Base-by-base conservation (phyloP, 2,329 filamentous ascomycete species). In the Xylaria sp. region DNA sequence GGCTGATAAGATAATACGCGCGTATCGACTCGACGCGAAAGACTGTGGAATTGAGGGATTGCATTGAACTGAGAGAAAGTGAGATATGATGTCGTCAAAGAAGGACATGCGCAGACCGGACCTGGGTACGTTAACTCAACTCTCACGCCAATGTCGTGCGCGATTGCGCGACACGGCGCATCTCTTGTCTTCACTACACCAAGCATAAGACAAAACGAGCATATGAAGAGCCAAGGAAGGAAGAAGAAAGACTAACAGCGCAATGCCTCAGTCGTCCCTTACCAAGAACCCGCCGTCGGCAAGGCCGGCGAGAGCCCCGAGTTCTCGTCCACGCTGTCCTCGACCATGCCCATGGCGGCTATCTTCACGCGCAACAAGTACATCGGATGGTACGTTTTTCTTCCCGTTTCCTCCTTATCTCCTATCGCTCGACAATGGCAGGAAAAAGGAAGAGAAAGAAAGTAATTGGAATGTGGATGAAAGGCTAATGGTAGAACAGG, bases 341-440 rank as follows among this genome's bases (percentile, higher is more conserved):
- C 88, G 71, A 95, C 92, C 42, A 80, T 97, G 71, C 93, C 93
- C 60, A 97, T 97, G 93, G 92, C 91, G 60, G 92, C 92, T 65
- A 95, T 96, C 82, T 94, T 96, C 73, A 94, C 89, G 68, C 84
- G 92, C 67, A 96, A 96, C 78, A 89, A 90, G 82, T 94, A 84
- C 70, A 77, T 88, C 59, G 85, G 85, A 71, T 88, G 85, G 64
- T 66, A 63, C 52, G 63, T 63, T 39, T 6, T 16, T 4, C 18
- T 16, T 30, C 11, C 51, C 42, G 9, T 23, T 19, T 19, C 5
- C 3, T 13, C 8, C 39, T 44, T 11, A 9, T 44, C 13, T 4
- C 39, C 39, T 16, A 16, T 16, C 16, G 16, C 16, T 16, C 16
- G 16, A 16, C 16, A 16, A 16, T 16, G 16, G 16, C 16, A 16